Evolutionary conservation across 345 rosid species (phyloP), one percentile per base, ranked within the genome.

Genomic region (Euphorbia peplus): DNA sequence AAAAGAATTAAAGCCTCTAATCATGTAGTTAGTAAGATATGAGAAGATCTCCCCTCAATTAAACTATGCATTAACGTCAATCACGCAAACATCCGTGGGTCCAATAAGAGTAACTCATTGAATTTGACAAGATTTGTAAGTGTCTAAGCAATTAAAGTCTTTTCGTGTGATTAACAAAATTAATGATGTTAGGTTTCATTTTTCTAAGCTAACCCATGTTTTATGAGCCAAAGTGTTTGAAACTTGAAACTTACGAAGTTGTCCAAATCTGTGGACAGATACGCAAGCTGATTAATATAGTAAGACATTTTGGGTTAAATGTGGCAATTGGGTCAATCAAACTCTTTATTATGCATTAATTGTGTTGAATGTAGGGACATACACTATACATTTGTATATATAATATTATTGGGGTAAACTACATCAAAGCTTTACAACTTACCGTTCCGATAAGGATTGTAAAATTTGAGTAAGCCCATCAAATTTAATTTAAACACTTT

Each of bases 21-120:
- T 82, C 66, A 75, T 71, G 89, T 75, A 73, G 90, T 78, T 82
- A 85, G 95, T 82, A 83, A 86, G 88, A 88, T 88, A 68, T 73
- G 80, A 60, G 61, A 79, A 88, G 90, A 85, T 86, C 78, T 86
- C 75, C 73, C 62, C 73, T 54, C 60, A 26, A n/a, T n/a, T n/a
- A n/a, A n/a, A n/a, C n/a, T 56, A 74, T 51, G 76, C 79, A 77
- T 84, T 81, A 77, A 83, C 91, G 89, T 85, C 91, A 88, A 88
- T 88, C 90, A 86, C 89, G 95, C 91, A 75, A 82, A 73, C 80
- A 77, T 73, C 77, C 76, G 54, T 74, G 72, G 76, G 44, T 72
- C 79, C 71, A 35, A 7, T 30, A 10, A 8, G 54, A 65, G 1
- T n/a, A 21, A 15, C 24, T 47, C 22, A 32, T 3, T 7, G 14